These are phyloP conservation scores for Hysterangium stoloniferum DNA, from an alignment of 768 basidiomycete genomes.

Conservation along the genomic window DNA sequence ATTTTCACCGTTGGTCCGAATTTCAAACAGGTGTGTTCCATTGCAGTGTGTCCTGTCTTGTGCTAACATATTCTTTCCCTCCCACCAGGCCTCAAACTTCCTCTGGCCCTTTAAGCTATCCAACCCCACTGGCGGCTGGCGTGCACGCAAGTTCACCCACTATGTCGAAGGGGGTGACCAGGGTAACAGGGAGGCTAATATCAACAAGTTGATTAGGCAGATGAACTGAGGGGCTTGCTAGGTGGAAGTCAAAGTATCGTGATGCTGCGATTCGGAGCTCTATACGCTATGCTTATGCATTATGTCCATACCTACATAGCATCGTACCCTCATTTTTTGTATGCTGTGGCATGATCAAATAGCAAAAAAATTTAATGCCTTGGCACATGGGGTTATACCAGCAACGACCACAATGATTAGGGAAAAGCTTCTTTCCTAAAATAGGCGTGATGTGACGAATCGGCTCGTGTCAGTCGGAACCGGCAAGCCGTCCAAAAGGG, in stretches of 20 bases:
- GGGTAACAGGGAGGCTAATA: conserved; percentile 93
- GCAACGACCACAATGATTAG: no score
- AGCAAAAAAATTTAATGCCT: not conserved
- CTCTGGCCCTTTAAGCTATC: conserved; percentile 99
- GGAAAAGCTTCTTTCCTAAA: no score
- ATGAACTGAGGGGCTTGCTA: conserved; percentile 81
- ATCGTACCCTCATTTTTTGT: not conserved
- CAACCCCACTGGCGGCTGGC: conserved; percentile 98
- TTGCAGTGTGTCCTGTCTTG: not conserved
- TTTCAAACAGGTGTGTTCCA: conserved; percentile 85
- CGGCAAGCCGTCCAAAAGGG: no score
- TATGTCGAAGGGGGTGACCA: conserved; percentile 95
- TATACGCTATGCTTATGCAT: not conserved
- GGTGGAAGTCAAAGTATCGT: no score
- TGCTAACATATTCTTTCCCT: not conserved
- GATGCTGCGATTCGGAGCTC: not conserved
- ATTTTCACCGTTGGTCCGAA: conserved; percentile 92
- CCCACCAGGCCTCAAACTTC: conserved; percentile 75
- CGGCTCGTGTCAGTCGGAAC: no score
- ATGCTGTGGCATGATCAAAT: not conserved
- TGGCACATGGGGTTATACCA: no score
- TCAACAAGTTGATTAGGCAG: conserved; percentile 95
- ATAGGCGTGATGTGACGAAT: no score
- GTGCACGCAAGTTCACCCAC: conserved; percentile 96
- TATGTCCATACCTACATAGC: no score